These are phyloP conservation scores for Phellopilus nigrolimitatus DNA, from an alignment of 1,284 basidiomycete species.

Conservation along the genomic window DNA sequence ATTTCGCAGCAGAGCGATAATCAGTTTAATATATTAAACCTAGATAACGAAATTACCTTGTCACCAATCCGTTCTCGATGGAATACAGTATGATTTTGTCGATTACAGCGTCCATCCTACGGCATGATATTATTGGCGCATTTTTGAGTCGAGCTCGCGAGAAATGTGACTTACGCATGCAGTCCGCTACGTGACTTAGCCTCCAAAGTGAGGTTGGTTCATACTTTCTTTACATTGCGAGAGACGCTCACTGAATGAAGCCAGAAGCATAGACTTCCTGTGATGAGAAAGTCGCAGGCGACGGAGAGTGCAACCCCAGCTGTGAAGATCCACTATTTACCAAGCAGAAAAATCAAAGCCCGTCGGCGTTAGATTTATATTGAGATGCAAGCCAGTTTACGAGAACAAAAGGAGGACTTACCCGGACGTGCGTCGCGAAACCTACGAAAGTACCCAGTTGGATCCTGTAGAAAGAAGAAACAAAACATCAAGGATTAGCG, in stretches of 20 bases:
- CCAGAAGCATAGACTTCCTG: slow-evolving; percentile 18
- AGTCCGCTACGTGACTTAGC: slow-evolving; percentile 16
- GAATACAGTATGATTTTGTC: slow-evolving; percentile 18
- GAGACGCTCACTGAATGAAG: slow-evolving; percentile 10
- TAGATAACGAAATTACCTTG: slow-evolving; percentile 1
- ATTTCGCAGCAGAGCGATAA: no score
- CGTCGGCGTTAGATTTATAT: no score
- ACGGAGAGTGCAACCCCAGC: slow-evolving; percentile 13
- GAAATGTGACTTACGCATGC: slow-evolving; percentile 5
- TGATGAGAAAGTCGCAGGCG: slow-evolving; percentile 15
- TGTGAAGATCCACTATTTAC: slow-evolving; percentile 18
- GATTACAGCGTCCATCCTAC: slow-evolving; percentile 14
- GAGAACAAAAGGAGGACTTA: neutral
- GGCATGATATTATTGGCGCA: neutral
- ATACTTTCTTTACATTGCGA: neutral
- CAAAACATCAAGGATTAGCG: neutral
- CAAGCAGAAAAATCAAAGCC: neutral
- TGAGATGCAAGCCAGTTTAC: neutral
- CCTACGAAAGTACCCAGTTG: slow-evolving; percentile 16
- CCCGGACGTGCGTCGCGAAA: slow-evolving; percentile 14
- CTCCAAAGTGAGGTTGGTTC: no score
- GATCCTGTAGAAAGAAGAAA: slow-evolving; percentile 3
- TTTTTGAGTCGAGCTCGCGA: neutral
- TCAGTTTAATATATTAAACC: neutral
- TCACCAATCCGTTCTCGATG: slow-evolving; percentile 15